These are phyloP conservation scores for Psidium friedrichsthalianum DNA, from an alignment of 345 rosid species.

Conservation along the genomic window DNA sequence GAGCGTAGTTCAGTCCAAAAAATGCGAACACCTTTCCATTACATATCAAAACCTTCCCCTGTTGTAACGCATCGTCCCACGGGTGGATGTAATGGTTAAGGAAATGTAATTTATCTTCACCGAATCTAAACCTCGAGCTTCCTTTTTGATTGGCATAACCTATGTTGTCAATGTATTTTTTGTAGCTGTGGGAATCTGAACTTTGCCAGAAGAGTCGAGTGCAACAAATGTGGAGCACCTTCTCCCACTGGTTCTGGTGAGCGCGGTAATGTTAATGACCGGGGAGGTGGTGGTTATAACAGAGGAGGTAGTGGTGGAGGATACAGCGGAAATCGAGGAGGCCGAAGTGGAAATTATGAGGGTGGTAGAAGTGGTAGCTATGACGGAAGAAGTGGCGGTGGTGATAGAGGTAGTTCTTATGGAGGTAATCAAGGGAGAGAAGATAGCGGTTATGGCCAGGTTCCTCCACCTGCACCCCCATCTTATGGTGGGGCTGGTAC, in stretches of 20 bases:
- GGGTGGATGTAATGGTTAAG: neutral
- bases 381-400: constrained; percentile 41
- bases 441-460: constrained; percentile 57
- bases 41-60: neutral
- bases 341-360: constrained; percentile 44
- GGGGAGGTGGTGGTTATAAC: constrained; percentile 27
- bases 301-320: constrained; percentile 59
- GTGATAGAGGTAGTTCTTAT: constrained; percentile 52
- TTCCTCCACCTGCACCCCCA: constrained; percentile 48
- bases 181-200: constrained; percentile 94
- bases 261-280: constrained; percentile 22
- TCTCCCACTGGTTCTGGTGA: constrained; percentile 52
- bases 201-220: constrained; percentile 87
- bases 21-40: neutral
- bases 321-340: constrained; percentile 32
- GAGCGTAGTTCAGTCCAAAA: neutral
- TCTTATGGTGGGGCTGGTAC: constrained; percentile 59
- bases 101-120: neutral
- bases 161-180: neutral
- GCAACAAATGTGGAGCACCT: constrained; percentile 93
- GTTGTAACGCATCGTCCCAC: neutral
- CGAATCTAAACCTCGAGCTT: neutral
- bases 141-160: neutral
- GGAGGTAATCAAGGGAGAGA: constrained; percentile 64
- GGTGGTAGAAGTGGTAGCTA: constrained; percentile 33